A percentile compares a stretch with the other conserved stretches of the same genome.
These are phyloP conservation scores for Psidium friedrichsthalianum DNA, from an alignment of 345 rosid species.

Conservation along the genomic window DNA sequence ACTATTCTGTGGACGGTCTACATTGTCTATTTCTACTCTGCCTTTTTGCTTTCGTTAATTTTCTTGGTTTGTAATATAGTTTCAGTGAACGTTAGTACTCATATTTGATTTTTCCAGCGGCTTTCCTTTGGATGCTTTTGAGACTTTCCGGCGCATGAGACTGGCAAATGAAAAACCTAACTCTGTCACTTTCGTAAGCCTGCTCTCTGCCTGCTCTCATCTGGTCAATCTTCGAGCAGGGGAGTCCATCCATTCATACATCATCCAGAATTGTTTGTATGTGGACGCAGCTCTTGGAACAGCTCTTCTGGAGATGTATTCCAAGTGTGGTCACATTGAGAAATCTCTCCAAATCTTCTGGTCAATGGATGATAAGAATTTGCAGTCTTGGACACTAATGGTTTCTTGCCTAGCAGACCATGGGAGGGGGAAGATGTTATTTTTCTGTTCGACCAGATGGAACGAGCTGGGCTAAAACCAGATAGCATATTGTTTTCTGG, in stretches of 20 bases:
- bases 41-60: not conserved
- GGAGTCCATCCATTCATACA: conserved; percentile 19
- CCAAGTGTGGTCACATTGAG: conserved; percentile 29
- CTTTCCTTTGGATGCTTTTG: conserved; percentile 21
- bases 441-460: conserved; percentile 10
- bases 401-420: conserved; percentile 27
- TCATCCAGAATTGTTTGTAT: conserved; percentile 10
- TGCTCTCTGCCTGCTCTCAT: conserved; percentile 21
- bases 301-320: conserved; percentile 45
- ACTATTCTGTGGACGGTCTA: not conserved
- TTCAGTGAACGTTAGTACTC: not conserved
- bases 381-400: conserved; percentile 41
- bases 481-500: conserved; percentile 12
- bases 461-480: conserved; percentile 8
- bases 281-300: conserved; percentile 32
- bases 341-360: conserved; percentile 22
- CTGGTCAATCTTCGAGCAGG: conserved; percentile 11
- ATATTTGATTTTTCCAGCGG: conserved; percentile 3
- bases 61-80: not conserved
- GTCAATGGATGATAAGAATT: conserved; percentile 18
- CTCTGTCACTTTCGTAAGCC: conserved; percentile 16
- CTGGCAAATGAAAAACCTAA: conserved; percentile 10
- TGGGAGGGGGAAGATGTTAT: conserved; percentile 6
- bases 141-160: conserved; percentile 10
- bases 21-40: not conserved